Evolutionary conservation across 1,284 basidiomycete genomes (phyloP).

Genomic region (Thecaphora frezii): DNA sequence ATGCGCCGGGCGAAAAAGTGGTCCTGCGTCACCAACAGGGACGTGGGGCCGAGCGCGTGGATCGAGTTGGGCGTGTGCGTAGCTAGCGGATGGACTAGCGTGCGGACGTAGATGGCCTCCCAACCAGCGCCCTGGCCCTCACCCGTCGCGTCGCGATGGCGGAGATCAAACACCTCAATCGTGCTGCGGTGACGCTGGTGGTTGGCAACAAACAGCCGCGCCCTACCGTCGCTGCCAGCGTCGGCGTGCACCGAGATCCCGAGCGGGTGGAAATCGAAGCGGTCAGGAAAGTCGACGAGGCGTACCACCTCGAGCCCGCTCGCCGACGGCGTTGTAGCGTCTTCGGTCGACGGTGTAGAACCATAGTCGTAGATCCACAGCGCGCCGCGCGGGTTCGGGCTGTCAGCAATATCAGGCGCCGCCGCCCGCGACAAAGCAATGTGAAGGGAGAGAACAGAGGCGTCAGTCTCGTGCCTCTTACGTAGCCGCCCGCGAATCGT

Average conservation of each 20-base stretch:
- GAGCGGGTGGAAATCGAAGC: constrained; percentile 23
- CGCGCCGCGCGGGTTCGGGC: constrained; percentile 7
- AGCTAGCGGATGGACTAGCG: constrained; percentile 18
- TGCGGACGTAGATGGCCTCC: constrained; percentile 10
- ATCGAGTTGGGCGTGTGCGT: constrained; percentile 66
- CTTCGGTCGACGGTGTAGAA: background rate
- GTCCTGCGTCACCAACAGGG: constrained; percentile 72
- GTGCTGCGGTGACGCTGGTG: constrained; percentile 6
- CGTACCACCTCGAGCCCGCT: constrained; percentile 1
- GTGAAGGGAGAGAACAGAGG: background rate
- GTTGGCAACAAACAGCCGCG: constrained; percentile 19
- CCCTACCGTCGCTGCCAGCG: background rate
- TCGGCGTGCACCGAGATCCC: constrained; percentile 11
- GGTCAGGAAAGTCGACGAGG: constrained; percentile 9
- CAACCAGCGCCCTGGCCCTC: constrained; percentile 3
- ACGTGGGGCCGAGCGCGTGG: constrained; percentile 66
- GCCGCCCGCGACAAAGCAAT: background rate
- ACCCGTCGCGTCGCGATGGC: background rate
- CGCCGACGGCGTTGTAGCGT: background rate
- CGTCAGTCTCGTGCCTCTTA: no score
- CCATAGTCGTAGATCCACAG: constrained; percentile 19
- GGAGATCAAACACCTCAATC: constrained; percentile 24
- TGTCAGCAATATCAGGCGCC: background rate
- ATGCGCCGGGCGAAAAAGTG: constrained; percentile 68
- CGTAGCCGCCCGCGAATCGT: background rate